Evolutionary conservation across 192 early-diverging fungal species (phyloP), one percentile per base, ranked within the genome.

Genomic region (Thoreauomyces humboldtii): DNA sequence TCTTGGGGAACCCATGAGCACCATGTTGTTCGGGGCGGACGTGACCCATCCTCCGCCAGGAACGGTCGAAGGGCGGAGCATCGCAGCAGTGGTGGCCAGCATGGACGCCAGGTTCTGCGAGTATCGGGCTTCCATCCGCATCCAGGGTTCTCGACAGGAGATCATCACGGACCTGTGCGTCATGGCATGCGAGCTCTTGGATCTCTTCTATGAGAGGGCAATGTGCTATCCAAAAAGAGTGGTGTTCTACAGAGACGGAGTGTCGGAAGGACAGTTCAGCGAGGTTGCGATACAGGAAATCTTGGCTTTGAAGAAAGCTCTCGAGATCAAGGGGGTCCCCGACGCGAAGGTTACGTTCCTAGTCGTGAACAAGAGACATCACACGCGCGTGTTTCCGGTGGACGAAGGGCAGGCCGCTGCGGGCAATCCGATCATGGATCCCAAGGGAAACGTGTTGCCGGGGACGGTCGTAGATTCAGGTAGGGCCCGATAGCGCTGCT

Each of bases 331-430:
- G 1, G 88, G 92, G 34, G 15, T 63, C 2, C 69, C 69, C 5
- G 93, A 95, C 74, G 68, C 66, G 1, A 92, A 70, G n/a, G 81
- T 98, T 24, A 94, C 94, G 3, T 93, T 86, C 74, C 74, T 92
- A 3, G 78, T 89, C 6, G 88, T 91, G 1, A 89, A 92, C 61
- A 95, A 98, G 73, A 87, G 93, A 17, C 92, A 98, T 69, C 90
- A 92, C 38, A 85, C 88, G 4, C 75, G 88, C 6, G 89, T 89
- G 47, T 84, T 84, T 63, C 81, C 78, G 28, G 68, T 74, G n/a
- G 63, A 61, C 32, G 67, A 77, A 51, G 78, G 77, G 48, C 28
- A 44, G 29, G 59, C 2, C 15, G 43, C 46, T 17, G 59, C 42
- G 0, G 59, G 59, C 17, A 21, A 35, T 15, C 55, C 55, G 5